Conservation (phyloP, 345 rosid genomes). For the Cochlearia excelsa region DNA sequence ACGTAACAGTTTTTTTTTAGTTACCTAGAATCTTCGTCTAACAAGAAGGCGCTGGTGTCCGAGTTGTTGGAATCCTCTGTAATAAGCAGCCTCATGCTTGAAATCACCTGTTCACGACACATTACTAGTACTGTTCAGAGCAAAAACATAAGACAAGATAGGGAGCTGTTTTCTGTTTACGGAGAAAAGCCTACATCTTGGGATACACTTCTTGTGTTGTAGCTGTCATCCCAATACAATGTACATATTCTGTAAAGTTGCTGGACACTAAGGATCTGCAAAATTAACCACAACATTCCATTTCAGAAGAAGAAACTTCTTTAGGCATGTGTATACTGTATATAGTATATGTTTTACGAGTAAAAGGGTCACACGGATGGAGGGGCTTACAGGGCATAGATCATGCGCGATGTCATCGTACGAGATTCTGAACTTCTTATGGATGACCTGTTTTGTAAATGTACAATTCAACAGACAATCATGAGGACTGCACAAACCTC, state of each 20-base stretch:
- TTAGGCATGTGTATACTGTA: neutral
- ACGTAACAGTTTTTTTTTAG: conserved; percentile 4
- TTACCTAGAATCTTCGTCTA: conserved; percentile 92
- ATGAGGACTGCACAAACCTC: conserved; percentile 23
- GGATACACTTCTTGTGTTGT: conserved; percentile 90
- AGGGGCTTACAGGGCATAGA: conserved; percentile 71
- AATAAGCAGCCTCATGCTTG: conserved; percentile 91
- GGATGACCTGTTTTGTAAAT: conserved; percentile 66
- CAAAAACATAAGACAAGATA: neutral
- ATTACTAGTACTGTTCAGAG: conserved; percentile 3
- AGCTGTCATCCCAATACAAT: conserved; percentile 91
- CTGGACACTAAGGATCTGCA: conserved; percentile 92
- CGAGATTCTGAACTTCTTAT: conserved; percentile 87
- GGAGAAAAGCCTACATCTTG: conserved; percentile 52
- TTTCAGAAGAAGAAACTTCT: conserved; percentile 2
- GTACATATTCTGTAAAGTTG: conserved; percentile 95
- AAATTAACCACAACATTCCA: conserved; percentile 16
- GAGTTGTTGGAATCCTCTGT: conserved; percentile 88
- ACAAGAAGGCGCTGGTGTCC: conserved; percentile 74
- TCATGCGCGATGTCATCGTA: conserved; percentile 91
- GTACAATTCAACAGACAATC: conserved; percentile 22
- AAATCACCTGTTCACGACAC: conserved; percentile 61
- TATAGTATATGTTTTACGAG: neutral
- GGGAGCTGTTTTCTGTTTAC: neutral
- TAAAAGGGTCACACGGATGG: neutral